Base-by-base conservation (phyloP, 2,329 filamentous ascomycete genomes). In the Sclerotinia trifoliorum region DNA sequence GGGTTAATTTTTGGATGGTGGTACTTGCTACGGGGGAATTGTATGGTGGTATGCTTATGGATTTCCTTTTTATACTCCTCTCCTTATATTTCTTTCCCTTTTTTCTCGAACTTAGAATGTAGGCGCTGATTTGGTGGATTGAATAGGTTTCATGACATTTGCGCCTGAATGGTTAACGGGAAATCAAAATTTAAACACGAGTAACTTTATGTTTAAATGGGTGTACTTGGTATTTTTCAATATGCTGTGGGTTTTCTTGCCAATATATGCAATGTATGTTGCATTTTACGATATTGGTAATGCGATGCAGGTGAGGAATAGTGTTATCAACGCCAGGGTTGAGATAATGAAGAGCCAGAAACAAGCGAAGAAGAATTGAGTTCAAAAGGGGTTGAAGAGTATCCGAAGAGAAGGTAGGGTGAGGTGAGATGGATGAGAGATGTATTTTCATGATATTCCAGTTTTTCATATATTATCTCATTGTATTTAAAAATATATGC, bases 171-270 rank as follows among this genome's bases (percentile, higher is more conserved):
- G 88, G 88, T 79, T 90, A 17, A 85, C 83, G 2, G 83, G 83
- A 64, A 90, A 83, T 75, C 75, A 83, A 71, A 89, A 88, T 75
- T 83, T 90, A 69, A 86, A 90, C 76, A 82, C 82, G 24, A 87
- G 83, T 79, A 90, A 90, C 78, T 89, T 86, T 73, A 88, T 90
- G 86, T 77, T 74, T 35, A 68, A 70, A 51, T 90, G 87, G 87
- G 80, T 90, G 19, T 90, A 90, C 73, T 79, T 90, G 21, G 81
- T 88, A 72, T 90, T 90, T 78, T 90, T 90, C 81, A 90, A 90
- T 78, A 84, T 83, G 73, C 79, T 90, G 5, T 90, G 88, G 88
- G 87, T 90, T 5, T 84, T 85, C 70, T 82, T 90, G 70, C 88
- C 88, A 0, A 67, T 85, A 1, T 90, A 87, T 77, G 81, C 84